Conservation (phyloP, 139 green algal genomes). For the Zygnema cylindricum region DNA sequence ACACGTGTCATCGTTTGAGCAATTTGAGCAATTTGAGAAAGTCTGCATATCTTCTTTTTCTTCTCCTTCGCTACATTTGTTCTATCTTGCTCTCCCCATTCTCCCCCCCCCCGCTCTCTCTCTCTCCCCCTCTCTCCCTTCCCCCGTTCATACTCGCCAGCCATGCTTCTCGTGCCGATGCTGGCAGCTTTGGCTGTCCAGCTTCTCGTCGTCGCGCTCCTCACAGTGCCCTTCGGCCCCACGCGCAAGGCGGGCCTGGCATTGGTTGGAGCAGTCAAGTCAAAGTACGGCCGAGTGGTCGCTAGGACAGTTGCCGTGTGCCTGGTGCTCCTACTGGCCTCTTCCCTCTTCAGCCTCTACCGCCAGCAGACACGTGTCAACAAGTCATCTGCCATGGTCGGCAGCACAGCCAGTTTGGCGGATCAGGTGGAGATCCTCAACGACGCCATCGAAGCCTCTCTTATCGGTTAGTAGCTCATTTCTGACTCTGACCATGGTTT, state of each 20-base stretch:
- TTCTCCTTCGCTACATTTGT: too few relatives aligned
- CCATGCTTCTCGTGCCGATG: slow-evolving; percentile 21
- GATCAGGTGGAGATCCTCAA: slow-evolving; percentile 23
- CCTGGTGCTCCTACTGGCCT: slow-evolving; percentile 27
- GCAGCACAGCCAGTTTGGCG: not conserved
- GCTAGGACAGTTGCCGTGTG: slow-evolving; percentile 11
- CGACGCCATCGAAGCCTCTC: slow-evolving; percentile 2
- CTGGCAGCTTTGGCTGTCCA: not conserved
- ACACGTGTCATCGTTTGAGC: too few relatives aligned
- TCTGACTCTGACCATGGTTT: too few relatives aligned
- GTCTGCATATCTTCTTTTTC: too few relatives aligned
- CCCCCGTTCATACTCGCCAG: too few relatives aligned
- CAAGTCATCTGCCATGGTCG: not conserved
- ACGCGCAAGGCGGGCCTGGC: not conserved
- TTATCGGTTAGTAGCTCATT: slow-evolving; percentile 19
- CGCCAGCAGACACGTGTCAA: slow-evolving; percentile 22
- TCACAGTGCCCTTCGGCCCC: slow-evolving; percentile 19
- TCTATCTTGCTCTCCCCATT: too few relatives aligned
- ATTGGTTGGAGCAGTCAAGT: slow-evolving; percentile 1
- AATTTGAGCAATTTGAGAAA: too few relatives aligned
- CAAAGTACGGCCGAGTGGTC: not conserved
- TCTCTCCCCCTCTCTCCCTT: too few relatives aligned
- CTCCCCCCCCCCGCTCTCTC: too few relatives aligned
- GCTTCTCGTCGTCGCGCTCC: not conserved
- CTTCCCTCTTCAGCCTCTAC: not conserved